Evolutionary conservation across 2,329 filamentous ascomycete species (phyloP).

Genomic region (Fusarium sarcochroum): DNA sequence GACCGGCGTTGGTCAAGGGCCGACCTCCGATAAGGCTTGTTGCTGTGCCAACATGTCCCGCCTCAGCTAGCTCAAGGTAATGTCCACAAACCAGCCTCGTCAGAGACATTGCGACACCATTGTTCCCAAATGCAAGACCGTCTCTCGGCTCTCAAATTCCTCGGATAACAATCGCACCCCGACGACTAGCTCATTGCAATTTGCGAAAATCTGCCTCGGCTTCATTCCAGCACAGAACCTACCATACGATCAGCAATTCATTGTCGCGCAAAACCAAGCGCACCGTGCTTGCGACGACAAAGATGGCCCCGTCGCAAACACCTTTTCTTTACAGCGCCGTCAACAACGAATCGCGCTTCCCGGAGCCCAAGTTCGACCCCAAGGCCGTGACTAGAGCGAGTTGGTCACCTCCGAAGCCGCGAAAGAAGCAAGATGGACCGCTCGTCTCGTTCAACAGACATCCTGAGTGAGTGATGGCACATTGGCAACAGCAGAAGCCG

Average conservation of each 20-base stretch:
- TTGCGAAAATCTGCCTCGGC: conserved; percentile 13
- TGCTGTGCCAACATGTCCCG: conserved; percentile 47
- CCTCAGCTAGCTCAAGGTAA: conserved; percentile 9
- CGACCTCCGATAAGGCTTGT: conserved; percentile 35
- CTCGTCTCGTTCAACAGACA: conserved; percentile 87
- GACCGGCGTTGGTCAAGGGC: conserved; percentile 22
- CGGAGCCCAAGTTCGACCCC: conserved; percentile 79
- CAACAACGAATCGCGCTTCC: conserved; percentile 67
- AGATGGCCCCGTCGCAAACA: conserved; percentile 53
- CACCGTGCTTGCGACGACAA: conserved; percentile 28
- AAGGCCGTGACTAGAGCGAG: conserved; percentile 87
- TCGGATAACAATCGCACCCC: conserved; percentile 40
- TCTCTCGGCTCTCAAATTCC: conserved; percentile 16
- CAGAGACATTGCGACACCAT: conserved; percentile 34
- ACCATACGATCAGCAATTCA: conserved; percentile 16
- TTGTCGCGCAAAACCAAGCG: conserved; percentile 21
- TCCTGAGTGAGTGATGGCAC: conserved; percentile 76
- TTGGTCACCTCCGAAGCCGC: conserved; percentile 73
- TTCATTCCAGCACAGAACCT: conserved; percentile 30
- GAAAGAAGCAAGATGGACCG: conserved; percentile 79
- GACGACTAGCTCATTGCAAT: conserved; percentile 12
- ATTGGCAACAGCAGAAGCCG: neutral
- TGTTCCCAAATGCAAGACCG: conserved; percentile 19
- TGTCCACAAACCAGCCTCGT: conserved; percentile 36
- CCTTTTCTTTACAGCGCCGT: conserved; percentile 81